Evolutionary conservation across 2,329 filamentous ascomycete species (phyloP).

Genomic region (Volutella citrinella): DNA sequence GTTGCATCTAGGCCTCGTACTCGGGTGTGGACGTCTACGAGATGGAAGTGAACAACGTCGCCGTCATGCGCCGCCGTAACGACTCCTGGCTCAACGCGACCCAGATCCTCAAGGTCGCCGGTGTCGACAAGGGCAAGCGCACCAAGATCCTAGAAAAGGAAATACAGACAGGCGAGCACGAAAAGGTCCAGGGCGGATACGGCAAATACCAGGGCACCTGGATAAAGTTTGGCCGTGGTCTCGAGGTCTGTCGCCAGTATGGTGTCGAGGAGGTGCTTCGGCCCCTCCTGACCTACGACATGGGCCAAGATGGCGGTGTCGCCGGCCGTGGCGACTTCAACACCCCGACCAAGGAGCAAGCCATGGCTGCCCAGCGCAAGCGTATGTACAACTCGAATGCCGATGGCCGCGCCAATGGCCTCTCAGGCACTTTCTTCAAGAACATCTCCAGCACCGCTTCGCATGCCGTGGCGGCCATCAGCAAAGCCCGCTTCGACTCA

Average conservation of each 20-base stretch:
- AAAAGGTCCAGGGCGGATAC: slow-evolving; percentile 97
- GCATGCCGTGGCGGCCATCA: slow-evolving; percentile 91
- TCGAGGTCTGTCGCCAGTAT: slow-evolving; percentile 84
- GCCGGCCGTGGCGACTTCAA: slow-evolving; percentile 76
- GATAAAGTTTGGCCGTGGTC: slow-evolving; percentile 90
- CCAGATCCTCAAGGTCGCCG: slow-evolving; percentile 95
- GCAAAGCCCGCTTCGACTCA: slow-evolving; percentile 91
- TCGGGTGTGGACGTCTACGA: slow-evolving; percentile 97
- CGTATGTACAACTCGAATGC: slow-evolving; percentile 73
- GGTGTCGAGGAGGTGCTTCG: slow-evolving; percentile 73
- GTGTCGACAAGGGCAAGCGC: slow-evolving; percentile 94
- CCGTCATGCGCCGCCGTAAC: slow-evolving; percentile 91
- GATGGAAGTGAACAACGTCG: slow-evolving; percentile 92
- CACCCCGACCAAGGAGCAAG: slow-evolving; percentile 97
- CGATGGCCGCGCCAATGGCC: slow-evolving; percentile 64
- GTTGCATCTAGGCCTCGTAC: slow-evolving; percentile 67
- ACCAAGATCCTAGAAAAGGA: slow-evolving; percentile 98
- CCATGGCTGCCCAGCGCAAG: slow-evolving; percentile 93
- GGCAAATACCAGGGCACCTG: slow-evolving; percentile 99
- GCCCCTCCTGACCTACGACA: slow-evolving; percentile 76
- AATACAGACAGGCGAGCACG: slow-evolving; percentile 91
- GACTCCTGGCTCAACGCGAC: slow-evolving; percentile 98
- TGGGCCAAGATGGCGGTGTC: slow-evolving; percentile 70
- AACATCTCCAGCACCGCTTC: slow-evolving; percentile 94
- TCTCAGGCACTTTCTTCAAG: slow-evolving; percentile 90